Conservation (phyloP, 345 rosid species). For the Pseudoturritis turrita region DNA sequence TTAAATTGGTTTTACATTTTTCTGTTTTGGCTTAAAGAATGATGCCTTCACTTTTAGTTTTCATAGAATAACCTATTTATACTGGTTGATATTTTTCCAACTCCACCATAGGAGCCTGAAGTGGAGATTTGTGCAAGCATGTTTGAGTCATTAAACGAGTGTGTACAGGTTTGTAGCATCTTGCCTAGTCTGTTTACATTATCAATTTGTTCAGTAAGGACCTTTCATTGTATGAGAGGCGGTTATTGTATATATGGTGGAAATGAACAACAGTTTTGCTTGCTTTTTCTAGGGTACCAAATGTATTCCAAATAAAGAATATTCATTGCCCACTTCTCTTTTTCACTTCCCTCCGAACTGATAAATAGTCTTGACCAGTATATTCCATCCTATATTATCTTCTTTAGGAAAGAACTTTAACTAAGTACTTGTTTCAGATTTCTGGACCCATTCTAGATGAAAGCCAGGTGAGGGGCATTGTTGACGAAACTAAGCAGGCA, state of each 20-base stretch:
- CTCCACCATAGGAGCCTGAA: slow-evolving; percentile 54
- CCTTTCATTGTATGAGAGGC: neutral
- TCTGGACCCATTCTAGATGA: slow-evolving; percentile 55
- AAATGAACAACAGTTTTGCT: neutral
- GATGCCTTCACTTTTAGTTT: neutral
- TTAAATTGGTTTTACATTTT: slow-evolving; percentile 10
- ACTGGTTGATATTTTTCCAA: neutral
- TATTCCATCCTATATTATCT: neutral
- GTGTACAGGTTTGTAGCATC: slow-evolving; percentile 52
- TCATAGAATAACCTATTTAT: neutral
- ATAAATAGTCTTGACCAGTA: neutral
- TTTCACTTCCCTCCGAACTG: neutral
- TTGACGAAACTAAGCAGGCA: slow-evolving; percentile 58
- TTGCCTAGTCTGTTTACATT: neutral
- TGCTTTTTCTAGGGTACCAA: neutral
- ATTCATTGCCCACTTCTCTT: neutral
- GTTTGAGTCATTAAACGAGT: slow-evolving; percentile 67
- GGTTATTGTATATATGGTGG: neutral
- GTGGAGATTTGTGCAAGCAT: slow-evolving; percentile 64
- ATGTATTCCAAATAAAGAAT: neutral
- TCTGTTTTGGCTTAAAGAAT: neutral
- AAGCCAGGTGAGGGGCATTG: slow-evolving; percentile 54
- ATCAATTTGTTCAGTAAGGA: neutral
- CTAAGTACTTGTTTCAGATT: slow-evolving; percentile 32
- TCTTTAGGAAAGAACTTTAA: neutral